These are phyloP conservation scores for Sporopachydermia quercuum DNA, from an alignment of 805 yeast species.

Conservation along the genomic window DNA sequence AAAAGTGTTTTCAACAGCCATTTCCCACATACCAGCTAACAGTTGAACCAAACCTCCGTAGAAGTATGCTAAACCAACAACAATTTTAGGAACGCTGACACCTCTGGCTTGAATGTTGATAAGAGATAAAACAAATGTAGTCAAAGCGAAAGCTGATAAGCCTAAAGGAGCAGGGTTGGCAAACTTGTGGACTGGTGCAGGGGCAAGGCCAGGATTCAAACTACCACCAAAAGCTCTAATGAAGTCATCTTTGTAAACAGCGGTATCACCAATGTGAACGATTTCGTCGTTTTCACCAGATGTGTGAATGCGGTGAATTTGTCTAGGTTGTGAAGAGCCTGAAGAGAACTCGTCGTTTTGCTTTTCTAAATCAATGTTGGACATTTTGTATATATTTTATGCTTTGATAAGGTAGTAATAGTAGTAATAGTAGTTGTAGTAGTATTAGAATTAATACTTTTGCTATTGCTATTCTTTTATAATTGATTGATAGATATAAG, in stretches of 20 bases:
- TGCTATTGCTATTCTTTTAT: too few species aligned
- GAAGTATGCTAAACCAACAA: conserved; percentile 42
- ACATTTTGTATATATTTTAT: too few species aligned
- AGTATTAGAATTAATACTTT: too few species aligned
- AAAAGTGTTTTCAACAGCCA: conserved; percentile 48
- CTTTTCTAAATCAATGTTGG: neutral
- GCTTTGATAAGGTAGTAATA: too few species aligned
- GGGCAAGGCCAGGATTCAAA: conserved; percentile 50
- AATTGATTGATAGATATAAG: too few species aligned
- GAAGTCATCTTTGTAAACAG: conserved; percentile 28
- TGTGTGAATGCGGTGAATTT: conserved; percentile 8
- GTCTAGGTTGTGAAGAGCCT: conserved; percentile 2
- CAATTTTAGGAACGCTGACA: conserved; percentile 33
- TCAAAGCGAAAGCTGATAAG: conserved; percentile 42
- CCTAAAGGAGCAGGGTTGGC: conserved; percentile 61
- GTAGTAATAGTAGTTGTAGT: too few species aligned
- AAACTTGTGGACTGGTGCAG: conserved; percentile 42
- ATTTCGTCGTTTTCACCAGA: conserved; percentile 12
- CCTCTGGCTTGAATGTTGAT: conserved; percentile 41
- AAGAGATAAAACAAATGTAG: conserved; percentile 46
- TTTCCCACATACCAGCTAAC: conserved; percentile 53
- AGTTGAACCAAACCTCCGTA: conserved; percentile 51
- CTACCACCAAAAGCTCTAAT: conserved; percentile 54
- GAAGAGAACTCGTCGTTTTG: neutral
- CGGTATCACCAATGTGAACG: conserved; percentile 25